Evolutionary conservation across 1,284 basidiomycete species (phyloP).

Genomic region (Thelephora terrestris): DNA sequence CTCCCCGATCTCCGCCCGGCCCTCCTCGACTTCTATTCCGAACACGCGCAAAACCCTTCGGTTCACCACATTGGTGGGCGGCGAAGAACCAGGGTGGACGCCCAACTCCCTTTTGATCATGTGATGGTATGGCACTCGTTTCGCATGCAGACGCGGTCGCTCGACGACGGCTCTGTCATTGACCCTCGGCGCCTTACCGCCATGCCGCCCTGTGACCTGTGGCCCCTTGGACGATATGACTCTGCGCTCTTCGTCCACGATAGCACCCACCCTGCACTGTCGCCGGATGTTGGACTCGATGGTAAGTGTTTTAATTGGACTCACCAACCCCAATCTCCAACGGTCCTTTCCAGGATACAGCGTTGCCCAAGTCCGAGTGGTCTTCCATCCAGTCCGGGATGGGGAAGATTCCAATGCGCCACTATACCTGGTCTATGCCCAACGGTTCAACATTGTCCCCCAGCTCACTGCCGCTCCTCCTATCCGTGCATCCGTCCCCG

Average conservation of each 20-base stretch:
- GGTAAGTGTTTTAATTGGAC: too few species aligned
- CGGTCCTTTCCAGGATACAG: conserved; percentile 14
- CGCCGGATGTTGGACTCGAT: too few species aligned
- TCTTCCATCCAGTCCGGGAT: conserved; percentile 15
- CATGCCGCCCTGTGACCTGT: too few species aligned
- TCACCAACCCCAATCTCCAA: too few species aligned
- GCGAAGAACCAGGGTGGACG: conserved; percentile 18
- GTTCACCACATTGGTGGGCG: conserved; percentile 20
- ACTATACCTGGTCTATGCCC: conserved; percentile 8
- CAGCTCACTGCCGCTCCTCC: conserved; percentile 10
- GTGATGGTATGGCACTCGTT: neutral
- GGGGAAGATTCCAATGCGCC: neutral
- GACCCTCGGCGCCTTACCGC: too few species aligned
- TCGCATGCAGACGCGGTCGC: neutral
- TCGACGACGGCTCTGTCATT: too few species aligned
- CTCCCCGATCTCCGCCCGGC: neutral
- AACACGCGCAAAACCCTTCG: neutral
- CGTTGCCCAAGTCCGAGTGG: conserved; percentile 16
- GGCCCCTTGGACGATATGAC: too few species aligned
- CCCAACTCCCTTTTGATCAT: neutral
- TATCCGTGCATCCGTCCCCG: neutral
- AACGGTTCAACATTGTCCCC: conserved; percentile 18
- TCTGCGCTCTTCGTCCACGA: too few species aligned
- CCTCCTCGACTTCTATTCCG: neutral
- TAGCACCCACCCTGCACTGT: too few species aligned